Evolutionary conservation across 257 asterid species (phyloP), one percentile per base, ranked within the genome.

Genomic region (Parsonsia alboflavescens): DNA sequence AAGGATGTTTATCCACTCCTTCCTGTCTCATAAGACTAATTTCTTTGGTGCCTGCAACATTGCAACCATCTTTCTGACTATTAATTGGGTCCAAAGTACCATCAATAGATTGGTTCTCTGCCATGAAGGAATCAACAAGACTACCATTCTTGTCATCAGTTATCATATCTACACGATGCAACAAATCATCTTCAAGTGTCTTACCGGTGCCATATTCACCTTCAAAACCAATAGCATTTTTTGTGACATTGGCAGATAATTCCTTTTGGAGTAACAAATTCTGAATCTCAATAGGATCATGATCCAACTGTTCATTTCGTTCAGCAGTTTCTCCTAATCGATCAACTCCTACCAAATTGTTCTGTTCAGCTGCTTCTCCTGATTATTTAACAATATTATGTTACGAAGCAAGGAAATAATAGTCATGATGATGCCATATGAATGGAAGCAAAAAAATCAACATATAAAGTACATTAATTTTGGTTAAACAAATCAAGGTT

Each of bases 251-350:
- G 45, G 49, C 71, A 56, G 69, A 78, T 5, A 78, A 44, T 75
- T 78, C 88, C 70, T 42, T 75, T 72, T 50, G 74, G 77, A 72
- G 84, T 68, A 78, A 45, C 78, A 68, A 72, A 54, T 70, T 81
- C 74, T 80, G 73, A 17, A 80, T 45, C 74, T 75, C 77, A 79
- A 28, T 24, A 76, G 67, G 73, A 75, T 39, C 76, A 45, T 62
- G 52, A 71, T 77, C 63, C 72, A 62, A 73, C 42, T 71, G 73
- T 73, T 52, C 84, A 33, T 74, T 78, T 10, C 48, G 71, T 9
- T 73, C 77, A 6, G 78, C 65, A 66, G 15, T 80, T 68, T 69
- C 80, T 68, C 72, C 81, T 68, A 65, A 58, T 80, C 80, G 21
- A 39, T 65, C n/a, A 65, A 39, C 70, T 65, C 16, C 50, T 7